Evolutionary conservation across 2,329 filamentous ascomycete species (phyloP).

Genomic region (Xylaria sp.): DNA sequence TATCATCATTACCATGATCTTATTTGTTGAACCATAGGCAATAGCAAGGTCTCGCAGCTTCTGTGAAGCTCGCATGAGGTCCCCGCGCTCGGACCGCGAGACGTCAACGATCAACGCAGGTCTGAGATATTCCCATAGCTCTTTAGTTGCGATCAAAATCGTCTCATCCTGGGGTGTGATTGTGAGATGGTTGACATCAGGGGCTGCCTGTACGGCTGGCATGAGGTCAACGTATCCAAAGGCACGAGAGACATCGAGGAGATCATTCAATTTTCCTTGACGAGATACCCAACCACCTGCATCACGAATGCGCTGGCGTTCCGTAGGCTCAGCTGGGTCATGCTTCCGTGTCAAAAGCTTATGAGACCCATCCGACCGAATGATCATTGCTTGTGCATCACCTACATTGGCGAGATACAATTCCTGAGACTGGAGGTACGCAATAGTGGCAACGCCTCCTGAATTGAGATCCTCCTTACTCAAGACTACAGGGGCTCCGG

Average conservation of each 20-base stretch:
- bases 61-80: slow-evolving; percentile 94
- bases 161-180: slow-evolving; percentile 92
- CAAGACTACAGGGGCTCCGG: slow-evolving; percentile 78
- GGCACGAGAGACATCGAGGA: slow-evolving; percentile 89
- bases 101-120: slow-evolving; percentile 93
- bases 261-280: slow-evolving; percentile 92
- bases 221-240: slow-evolving; percentile 96
- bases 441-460: slow-evolving; percentile 89
- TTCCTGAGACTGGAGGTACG: slow-evolving; percentile 90
- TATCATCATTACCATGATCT: slow-evolving; percentile 99
- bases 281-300: slow-evolving; percentile 96
- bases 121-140: slow-evolving; percentile 94
- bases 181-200: slow-evolving; percentile 80
- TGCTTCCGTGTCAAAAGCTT: slow-evolving; percentile 90
- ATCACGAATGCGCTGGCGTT: slow-evolving; percentile 89
- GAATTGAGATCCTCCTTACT: slow-evolving; percentile 90
- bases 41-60: slow-evolving; percentile 95
- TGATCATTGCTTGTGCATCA: slow-evolving; percentile 94
- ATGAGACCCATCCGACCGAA: slow-evolving; percentile 86
- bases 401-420: slow-evolving; percentile 95
- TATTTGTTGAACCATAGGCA: slow-evolving; percentile 90
- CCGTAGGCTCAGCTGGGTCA: slow-evolving; percentile 85
- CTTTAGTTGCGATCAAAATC: slow-evolving; percentile 87
- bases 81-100: slow-evolving; percentile 83
- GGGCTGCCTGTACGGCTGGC: slow-evolving; percentile 91